Evolutionary conservation across 306 rosid species (phyloP).

Genomic region (Hippophae tibetana): DNA sequence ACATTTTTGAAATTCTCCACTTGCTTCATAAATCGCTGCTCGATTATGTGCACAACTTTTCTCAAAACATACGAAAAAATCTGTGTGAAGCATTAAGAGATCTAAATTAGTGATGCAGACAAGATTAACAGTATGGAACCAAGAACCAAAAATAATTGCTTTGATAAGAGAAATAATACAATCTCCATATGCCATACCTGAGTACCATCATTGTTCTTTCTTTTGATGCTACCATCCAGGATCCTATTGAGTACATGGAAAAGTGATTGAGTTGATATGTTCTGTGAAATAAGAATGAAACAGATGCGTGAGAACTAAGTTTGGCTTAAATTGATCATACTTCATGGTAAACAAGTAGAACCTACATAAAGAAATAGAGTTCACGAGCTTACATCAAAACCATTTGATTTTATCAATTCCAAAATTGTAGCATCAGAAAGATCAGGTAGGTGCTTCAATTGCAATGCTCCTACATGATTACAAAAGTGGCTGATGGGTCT

Average conservation of each 20-base stretch:
- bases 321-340: not conserved
- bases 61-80: constrained; percentile 55
- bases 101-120: constrained; percentile 5
- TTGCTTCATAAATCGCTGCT: constrained; percentile 58
- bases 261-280: constrained; percentile 55
- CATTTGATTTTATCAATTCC: constrained; percentile 58
- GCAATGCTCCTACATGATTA: constrained; percentile 30
- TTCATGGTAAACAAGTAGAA: too few relatives aligned
- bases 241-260: constrained; percentile 53
- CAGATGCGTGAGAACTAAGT: constrained; percentile 23
- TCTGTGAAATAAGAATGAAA: constrained; percentile 45
- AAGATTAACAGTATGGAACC: not conserved
- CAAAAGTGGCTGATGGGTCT: constrained; percentile 36
- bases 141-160: constrained; percentile 7
- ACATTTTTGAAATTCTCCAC: constrained; percentile 69
- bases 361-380: constrained; percentile 1
- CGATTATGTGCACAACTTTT: constrained; percentile 69
- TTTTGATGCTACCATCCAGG: constrained; percentile 54
- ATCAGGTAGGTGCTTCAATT: constrained; percentile 45
- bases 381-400: constrained; percentile 56
- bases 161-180: constrained; percentile 19
- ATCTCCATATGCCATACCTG: constrained; percentile 50
- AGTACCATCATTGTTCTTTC: constrained; percentile 55
- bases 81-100: constrained; percentile 38
- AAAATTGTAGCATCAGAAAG: constrained; percentile 49